Evolutionary conservation across 495 filamentous ascomycete genomes (phyloP).

Genomic region (Aspergillus heteromorphus): DNA sequence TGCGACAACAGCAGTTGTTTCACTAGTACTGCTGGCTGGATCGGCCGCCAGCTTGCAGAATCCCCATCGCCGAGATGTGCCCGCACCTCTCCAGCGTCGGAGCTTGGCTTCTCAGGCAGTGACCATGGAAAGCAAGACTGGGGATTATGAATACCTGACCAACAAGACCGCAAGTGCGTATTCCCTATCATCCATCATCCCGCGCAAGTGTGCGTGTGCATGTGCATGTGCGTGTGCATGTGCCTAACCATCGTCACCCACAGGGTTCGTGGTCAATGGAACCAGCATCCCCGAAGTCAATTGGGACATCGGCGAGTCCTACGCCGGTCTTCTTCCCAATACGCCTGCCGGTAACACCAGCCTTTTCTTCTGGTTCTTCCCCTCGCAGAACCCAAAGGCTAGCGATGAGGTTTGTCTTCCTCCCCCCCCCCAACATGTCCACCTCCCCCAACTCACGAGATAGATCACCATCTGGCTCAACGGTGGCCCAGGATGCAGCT

Average conservation of each 20-base stretch:
- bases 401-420: constrained; percentile 59
- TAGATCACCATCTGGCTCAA: constrained; percentile 68
- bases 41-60: not conserved
- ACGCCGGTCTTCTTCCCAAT: constrained; percentile 72
- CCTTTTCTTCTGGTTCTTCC: constrained; percentile 82
- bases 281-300: constrained; percentile 62
- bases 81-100: not conserved
- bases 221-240: too few relatives aligned
- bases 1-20: not conserved
- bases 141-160: not conserved
- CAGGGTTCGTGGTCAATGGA: constrained; percentile 62
- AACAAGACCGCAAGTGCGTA: not conserved
- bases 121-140: not conserved
- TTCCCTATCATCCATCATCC: not conserved
- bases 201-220: not conserved
- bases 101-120: not conserved
- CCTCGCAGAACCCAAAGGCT: constrained; percentile 48
- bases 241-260: not conserved
- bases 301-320: constrained; percentile 73
- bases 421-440: constrained; percentile 5
- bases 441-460: constrained; percentile 7
- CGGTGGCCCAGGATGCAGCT: constrained; percentile 66
- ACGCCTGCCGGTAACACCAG: constrained; percentile 43
- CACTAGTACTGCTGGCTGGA: not conserved
- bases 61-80: not conserved